phyloP scores from a whole-genome alignment of 768 basidiomycete species.

The Termitomyces bulborhizus region DNA sequence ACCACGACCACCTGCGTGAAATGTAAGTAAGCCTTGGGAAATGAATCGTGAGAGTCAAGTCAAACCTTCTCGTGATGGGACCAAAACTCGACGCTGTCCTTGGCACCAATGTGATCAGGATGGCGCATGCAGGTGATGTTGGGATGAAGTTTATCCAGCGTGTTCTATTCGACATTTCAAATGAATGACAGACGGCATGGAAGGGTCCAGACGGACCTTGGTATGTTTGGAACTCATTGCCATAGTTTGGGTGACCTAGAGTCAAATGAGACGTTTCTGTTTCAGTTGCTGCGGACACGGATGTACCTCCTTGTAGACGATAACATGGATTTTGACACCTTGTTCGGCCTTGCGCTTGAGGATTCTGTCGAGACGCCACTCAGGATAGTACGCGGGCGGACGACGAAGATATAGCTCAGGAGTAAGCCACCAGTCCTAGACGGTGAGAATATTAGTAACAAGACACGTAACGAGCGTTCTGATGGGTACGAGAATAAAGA shows the following conservation, averaged over 20 bases:
- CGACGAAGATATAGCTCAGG: conserved; percentile 94
- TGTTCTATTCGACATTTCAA: conserved; percentile 34
- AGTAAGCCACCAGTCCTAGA: conserved; percentile 87
- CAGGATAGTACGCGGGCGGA: conserved; percentile 76
- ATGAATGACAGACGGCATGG: not conserved
- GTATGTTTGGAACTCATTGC: conserved; percentile 82
- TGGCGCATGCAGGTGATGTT: conserved; percentile 90
- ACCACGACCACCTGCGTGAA: conserved; percentile 62
- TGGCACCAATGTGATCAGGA: conserved; percentile 83
- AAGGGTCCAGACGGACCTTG: conserved; percentile 36
- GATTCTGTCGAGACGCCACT: conserved; percentile 86
- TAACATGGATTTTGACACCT: conserved; percentile 87
- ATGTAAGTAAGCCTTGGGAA: not conserved
- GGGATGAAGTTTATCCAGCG: conserved; percentile 75
- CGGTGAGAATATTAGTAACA: not conserved
- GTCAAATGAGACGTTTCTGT: not conserved
- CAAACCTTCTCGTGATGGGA: conserved; percentile 81
- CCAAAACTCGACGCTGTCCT: conserved; percentile 84
- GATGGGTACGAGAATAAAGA: conserved; percentile 72
- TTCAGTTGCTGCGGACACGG: not conserved
- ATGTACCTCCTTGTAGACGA: conserved; percentile 90
- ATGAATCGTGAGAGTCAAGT: not conserved
- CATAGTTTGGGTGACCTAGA: conserved; percentile 86
- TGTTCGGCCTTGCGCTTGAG: conserved; percentile 85
- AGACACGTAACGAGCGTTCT: not conserved